phyloP scores from a whole-genome alignment of 2,329 filamentous ascomycete genomes.

The Macrophomina tecta region DNA sequence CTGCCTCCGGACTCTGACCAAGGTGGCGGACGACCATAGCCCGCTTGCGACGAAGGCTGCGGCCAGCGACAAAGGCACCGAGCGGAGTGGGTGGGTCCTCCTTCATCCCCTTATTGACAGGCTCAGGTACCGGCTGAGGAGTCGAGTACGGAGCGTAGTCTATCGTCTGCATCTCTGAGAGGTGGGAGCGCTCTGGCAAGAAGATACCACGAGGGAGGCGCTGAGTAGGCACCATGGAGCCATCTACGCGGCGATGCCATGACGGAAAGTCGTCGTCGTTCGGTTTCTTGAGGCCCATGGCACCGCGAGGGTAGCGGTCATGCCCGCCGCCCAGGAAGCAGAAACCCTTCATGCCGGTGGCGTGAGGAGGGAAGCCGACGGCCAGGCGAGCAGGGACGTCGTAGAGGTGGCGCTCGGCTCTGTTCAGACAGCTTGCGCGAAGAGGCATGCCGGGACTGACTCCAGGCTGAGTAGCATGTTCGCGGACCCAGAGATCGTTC shows the following conservation, averaged over 20 bases:
- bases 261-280: background rate
- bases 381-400: background rate
- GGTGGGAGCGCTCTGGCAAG: background rate
- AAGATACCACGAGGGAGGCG: background rate
- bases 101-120: no score
- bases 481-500: background rate
- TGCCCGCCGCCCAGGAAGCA: background rate
- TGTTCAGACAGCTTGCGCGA: background rate
- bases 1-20: background rate
- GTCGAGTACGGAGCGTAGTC: background rate
- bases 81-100: background rate
- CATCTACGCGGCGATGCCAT: background rate
- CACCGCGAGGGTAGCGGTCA: background rate
- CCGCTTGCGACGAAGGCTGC: background rate
- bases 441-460: background rate
- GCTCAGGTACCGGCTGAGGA: no score
- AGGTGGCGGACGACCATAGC: background rate
- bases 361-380: background rate
- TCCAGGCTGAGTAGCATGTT: background rate
- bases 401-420: background rate
- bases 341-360: background rate
- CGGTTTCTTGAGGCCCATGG: background rate
- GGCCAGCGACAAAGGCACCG: background rate
- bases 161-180: background rate
- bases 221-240: background rate